Conservation (phyloP, 305 asterid species). For the Solanum hybrid region DNA sequence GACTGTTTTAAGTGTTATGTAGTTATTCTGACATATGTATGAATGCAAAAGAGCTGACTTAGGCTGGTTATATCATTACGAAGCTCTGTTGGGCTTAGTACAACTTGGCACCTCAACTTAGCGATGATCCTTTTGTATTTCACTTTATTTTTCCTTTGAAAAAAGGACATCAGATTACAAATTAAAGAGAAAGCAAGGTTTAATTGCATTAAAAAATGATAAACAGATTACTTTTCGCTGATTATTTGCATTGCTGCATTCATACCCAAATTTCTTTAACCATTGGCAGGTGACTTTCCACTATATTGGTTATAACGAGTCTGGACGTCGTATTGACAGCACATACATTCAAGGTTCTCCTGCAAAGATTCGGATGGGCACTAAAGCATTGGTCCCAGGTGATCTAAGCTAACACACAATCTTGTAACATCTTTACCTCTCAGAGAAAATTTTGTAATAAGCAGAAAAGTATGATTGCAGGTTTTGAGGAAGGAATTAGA, state of each 20-base stretch:
- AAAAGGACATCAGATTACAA: background rate
- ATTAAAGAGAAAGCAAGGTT: background rate
- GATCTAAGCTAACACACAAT: slow-evolving; percentile 8
- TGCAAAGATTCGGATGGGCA: slow-evolving; percentile 87
- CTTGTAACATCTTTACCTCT: background rate
- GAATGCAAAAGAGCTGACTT: background rate
- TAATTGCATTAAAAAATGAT: background rate
- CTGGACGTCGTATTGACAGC: slow-evolving; percentile 96
- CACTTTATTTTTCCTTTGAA: background rate
- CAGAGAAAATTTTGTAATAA: background rate
- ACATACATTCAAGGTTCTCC: slow-evolving; percentile 87
- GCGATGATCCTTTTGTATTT: background rate
- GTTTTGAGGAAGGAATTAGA: slow-evolving; percentile 90
- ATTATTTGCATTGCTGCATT: background rate
- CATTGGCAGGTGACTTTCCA: slow-evolving; percentile 71
- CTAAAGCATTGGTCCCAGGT: slow-evolving; percentile 93
- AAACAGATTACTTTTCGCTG: background rate
- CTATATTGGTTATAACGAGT: slow-evolving; percentile 88
- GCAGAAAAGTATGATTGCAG: slow-evolving; percentile 24
- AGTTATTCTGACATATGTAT: background rate
- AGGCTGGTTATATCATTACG: background rate
- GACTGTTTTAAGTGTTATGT: background rate
- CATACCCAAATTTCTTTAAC: background rate
- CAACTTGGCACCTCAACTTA: background rate
- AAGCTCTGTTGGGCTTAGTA: background rate